These are phyloP conservation scores for Nicotiana attenuata DNA, from an alignment of 257 asterid species.

Conservation along the genomic window DNA sequence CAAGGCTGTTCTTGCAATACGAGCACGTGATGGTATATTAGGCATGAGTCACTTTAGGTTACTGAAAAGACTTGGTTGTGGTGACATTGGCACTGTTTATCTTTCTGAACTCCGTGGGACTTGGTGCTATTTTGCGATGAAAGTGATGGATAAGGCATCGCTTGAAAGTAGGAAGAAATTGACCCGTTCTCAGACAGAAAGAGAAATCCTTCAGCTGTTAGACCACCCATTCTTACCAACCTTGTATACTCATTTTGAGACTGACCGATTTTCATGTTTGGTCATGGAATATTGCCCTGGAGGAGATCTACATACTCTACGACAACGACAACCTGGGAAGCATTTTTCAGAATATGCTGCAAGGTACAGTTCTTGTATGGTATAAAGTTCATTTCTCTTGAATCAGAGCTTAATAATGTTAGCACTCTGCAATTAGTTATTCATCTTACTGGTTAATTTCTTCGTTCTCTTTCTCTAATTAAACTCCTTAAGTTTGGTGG, in stretches of 20 bases:
- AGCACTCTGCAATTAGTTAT: not conserved
- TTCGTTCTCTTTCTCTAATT: not conserved
- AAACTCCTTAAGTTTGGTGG: not conserved
- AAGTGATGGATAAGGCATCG: constrained; percentile 54
- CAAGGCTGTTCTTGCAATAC: constrained; percentile 47
- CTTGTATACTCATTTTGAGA: constrained; percentile 49
- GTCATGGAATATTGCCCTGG: constrained; percentile 62
- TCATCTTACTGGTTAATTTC: not conserved
- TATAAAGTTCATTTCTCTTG: not conserved
- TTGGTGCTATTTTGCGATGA: constrained; percentile 46
- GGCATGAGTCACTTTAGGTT: constrained; percentile 58
- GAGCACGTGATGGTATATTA: constrained; percentile 43
- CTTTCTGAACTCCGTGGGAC: constrained; percentile 50
- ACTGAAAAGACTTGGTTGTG: constrained; percentile 48
- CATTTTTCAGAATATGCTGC: constrained; percentile 54
- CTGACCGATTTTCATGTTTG: constrained; percentile 45
- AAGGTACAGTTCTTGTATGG: constrained; percentile 22
- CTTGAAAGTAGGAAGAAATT: constrained; percentile 48
- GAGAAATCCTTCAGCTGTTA: constrained; percentile 53
- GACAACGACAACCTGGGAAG: constrained; percentile 56
- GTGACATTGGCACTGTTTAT: constrained; percentile 60
- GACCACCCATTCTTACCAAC: constrained; percentile 62
- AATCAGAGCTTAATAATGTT: not conserved
- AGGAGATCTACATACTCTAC: constrained; percentile 46
- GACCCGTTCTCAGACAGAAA: constrained; percentile 40